These are phyloP conservation scores for Macrotyloma uniflorum DNA, from an alignment of 306 rosid species.

Conservation along the genomic window DNA sequence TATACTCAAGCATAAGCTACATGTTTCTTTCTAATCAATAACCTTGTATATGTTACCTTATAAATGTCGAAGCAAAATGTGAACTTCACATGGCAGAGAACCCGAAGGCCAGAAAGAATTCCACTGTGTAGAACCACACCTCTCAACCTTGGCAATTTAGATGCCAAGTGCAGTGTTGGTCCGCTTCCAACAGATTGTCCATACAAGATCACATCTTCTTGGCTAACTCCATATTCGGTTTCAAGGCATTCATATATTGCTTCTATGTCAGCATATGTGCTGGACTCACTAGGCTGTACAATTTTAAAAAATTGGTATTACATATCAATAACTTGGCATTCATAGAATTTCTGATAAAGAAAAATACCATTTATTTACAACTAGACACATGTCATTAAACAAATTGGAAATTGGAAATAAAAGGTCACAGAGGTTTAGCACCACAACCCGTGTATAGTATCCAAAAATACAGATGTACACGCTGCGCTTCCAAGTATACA, in stretches of 20 bases:
- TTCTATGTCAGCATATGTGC: conserved; percentile 95
- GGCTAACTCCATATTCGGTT: conserved; percentile 90
- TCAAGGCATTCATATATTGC: conserved; percentile 95
- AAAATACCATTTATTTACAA: not conserved
- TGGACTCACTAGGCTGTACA: conserved; percentile 91
- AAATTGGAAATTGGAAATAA: not conserved
- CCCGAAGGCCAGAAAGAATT: conserved; percentile 94
- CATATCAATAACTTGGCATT: not conserved
- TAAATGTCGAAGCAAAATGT: conserved; percentile 90
- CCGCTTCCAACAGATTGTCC: conserved; percentile 99
- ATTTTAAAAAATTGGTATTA: conserved; percentile 16
- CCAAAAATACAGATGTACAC: not conserved
- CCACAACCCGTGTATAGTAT: not conserved
- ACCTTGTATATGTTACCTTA: conserved; percentile 58
- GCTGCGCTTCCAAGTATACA: not conserved
- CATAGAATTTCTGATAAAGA: not conserved
- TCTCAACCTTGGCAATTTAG: conserved; percentile 89
- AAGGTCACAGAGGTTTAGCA: not conserved
- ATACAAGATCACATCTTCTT: conserved; percentile 89
- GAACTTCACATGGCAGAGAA: conserved; percentile 91
- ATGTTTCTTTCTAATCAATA: not conserved
- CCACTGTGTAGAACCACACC: conserved; percentile 96
- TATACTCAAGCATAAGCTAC: not conserved
- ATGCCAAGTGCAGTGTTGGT: conserved; percentile 93
- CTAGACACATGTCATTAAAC: not conserved